Base-by-base conservation (phyloP, 164 flowering plant genomes). In the Vitis rupestris region DNA sequence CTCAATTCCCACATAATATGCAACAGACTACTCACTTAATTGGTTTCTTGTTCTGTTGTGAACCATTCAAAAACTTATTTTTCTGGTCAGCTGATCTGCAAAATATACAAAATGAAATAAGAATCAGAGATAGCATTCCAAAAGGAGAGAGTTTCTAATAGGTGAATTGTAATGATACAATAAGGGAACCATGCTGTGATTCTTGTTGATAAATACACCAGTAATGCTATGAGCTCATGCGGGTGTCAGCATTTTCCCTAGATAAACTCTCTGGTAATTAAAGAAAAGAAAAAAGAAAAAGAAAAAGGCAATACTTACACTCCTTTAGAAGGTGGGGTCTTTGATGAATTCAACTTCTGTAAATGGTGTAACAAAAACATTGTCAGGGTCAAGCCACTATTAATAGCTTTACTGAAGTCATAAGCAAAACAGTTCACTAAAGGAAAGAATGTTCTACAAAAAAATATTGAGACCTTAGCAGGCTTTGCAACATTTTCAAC, bases 301-400 rank as follows among this genome's bases (percentile, higher is more conserved):
- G 0, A 37, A 37, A 37, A 37, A 6, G 44, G 44, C 44, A 61
- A 65, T n/a, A 78, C 93, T 82, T 78, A 88, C 95, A 67, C 68
- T 75, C 72, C 75, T 66, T 71, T 79, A 7, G 80, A 14, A 48
- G 79, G 60, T 14, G 75, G 15, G 53, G 67, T 50, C 70, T 83
- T 83, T 47, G 74, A 71, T 12, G 80, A 64, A 60, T 82, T 81
- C 59, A 62, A 68, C 68, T 71, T 74, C 98, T 90, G 92, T 64
- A 75, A 78, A 70, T 48, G 10, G 14, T 9, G 29, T 10, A 67
- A 51, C 30, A 30, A 37, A 17, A 55, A 63, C 51, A 59, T 9
- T 9, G 13, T 61, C 17, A 55, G 49, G 7, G 62, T 55, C 16
- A 64, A 65, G 67, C 10, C 31, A 27, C 16, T 17, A 50, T 19